These are phyloP conservation scores for Fusarium sp. DNA, from an alignment of 2,329 filamentous ascomycete genomes.

Conservation along the genomic window DNA sequence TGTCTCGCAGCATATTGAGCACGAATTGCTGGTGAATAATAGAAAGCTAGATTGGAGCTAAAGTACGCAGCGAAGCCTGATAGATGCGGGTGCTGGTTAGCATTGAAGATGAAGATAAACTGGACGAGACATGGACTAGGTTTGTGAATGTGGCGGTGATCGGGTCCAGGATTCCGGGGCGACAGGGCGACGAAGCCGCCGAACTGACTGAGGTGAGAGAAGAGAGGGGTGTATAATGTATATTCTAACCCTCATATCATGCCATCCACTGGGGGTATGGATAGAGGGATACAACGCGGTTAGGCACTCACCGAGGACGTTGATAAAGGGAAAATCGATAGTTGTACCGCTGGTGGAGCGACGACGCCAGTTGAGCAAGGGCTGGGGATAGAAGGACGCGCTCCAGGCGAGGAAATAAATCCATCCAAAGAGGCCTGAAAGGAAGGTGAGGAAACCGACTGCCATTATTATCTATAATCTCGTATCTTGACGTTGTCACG, in stretches of 20 bases:
- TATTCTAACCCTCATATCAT: constrained; percentile 35
- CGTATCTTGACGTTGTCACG: constrained; percentile 1
- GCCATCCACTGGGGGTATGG: constrained; percentile 10
- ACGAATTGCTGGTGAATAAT: constrained; percentile 82
- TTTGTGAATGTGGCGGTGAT: constrained; percentile 22
- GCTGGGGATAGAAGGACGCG: constrained; percentile 92
- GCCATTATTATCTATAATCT: constrained; percentile 26
- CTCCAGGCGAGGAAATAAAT: constrained; percentile 84
- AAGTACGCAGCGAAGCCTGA: constrained; percentile 80
- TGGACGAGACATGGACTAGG: not conserved
- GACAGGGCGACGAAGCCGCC: constrained; percentile 18
- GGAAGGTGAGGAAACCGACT: constrained; percentile 58
- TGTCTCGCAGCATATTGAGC: constrained; percentile 87
- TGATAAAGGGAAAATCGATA: constrained; percentile 87
- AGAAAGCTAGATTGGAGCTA: constrained; percentile 78
- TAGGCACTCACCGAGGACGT: constrained; percentile 65
- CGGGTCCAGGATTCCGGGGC: constrained; percentile 19
- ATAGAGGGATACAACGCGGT: constrained; percentile 3
- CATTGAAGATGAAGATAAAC: not conserved
- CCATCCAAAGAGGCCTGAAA: constrained; percentile 77
- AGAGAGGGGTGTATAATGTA: constrained; percentile 22
- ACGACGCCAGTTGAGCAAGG: constrained; percentile 81
- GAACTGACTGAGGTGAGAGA: constrained; percentile 3
- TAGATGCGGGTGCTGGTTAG: constrained; percentile 30
- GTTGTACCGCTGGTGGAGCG: constrained; percentile 85